Evolutionary conservation across 1,284 basidiomycete genomes (phyloP), one percentile per base, ranked within the genome.

Genomic region (Schizophyllum commune): DNA sequence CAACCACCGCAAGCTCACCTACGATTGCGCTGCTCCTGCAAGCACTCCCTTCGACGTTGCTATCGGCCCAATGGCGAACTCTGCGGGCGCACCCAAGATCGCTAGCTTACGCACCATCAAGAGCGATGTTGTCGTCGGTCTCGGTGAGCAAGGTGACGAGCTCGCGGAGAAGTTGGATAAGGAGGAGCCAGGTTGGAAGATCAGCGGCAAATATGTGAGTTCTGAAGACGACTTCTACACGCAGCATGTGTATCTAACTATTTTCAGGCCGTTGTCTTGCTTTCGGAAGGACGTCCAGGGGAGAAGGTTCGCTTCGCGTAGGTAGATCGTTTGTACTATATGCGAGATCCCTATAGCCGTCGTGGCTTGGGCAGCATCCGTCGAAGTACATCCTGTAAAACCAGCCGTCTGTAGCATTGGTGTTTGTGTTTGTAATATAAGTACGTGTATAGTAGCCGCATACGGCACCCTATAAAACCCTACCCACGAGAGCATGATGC

Each of bases 131-230:
- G 88, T 89, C 5, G 88, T 89, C 56, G 88, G 88, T 11, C 73
- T 89, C 15, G 85, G 85, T 33, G 70, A 76, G n/a, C 75, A 84
- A 9, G 93, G 92, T 32, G 85, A 93, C 64, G 79, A 84, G 51
- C 79, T 89, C 34, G 92, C 92, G 1, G 87, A 92, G 71, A 83
- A 83, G 66, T 79, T 98, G 52, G 94, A 98, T 74, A 80, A 90
- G 68, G 83, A 86, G 56, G 94, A 98, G 72, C 87, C 91, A 22
- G 96, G 96, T 57, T 98, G 96, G 96, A 96, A 95, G 79, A 98
- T 98, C 71, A 93, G 91, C 58, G 94, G 94, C 58, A 94, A 95
- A 90, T 96, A 95, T 71, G 91, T 92, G 71, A 75, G 88, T 81
- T 8, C 62, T 19, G 13, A 57, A 20, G 33, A 64, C 57, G 63